Percentiles rank a stretch among this genome's conserved stretches.
These are phyloP conservation scores for Cryphonectria parasitica DNA, from an alignment of 2,329 filamentous ascomycete genomes.

Conservation along the genomic window DNA sequence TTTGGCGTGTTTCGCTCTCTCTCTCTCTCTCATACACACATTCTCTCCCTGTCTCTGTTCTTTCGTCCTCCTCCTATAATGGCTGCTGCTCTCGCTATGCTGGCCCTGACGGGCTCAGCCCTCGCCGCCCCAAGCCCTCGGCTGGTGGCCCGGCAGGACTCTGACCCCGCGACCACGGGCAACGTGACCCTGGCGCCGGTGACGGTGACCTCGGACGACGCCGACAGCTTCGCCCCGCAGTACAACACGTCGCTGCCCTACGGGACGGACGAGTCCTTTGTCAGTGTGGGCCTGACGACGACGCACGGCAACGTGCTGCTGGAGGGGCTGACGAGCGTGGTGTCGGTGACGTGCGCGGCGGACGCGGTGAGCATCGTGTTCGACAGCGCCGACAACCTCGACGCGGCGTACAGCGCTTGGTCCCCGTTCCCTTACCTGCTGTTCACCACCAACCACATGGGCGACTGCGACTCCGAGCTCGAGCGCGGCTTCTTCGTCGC, in stretches of 20 bases:
- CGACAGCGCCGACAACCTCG: constrained; percentile 14
- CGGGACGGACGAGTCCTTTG: constrained; percentile 14
- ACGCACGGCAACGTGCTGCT: constrained; percentile 18
- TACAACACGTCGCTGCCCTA: constrained; percentile 22
- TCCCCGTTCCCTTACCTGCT: constrained; percentile 14
- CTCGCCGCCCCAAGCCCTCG: constrained; percentile 9
- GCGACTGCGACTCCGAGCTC: constrained; percentile 23
- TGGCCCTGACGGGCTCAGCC: constrained; percentile 13
- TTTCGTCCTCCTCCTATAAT: neutral
- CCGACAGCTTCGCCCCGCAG: constrained; percentile 12
- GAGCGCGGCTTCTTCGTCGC: constrained; percentile 28
- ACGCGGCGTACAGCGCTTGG: constrained; percentile 24
- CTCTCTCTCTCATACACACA: neutral
- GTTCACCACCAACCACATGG: constrained; percentile 28
- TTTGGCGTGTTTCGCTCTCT: neutral
- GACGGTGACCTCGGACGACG: constrained; percentile 1
- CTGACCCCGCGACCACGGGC: constrained; percentile 13
- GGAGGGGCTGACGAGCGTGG: constrained; percentile 21
- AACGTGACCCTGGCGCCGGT: constrained; percentile 23
- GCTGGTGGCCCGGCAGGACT: constrained; percentile 17
- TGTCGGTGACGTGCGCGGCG: constrained; percentile 17
- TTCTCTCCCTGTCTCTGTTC: neutral
- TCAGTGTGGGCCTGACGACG: constrained; percentile 23
- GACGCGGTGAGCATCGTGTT: constrained; percentile 25
- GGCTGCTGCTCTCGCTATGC: constrained; percentile 3